phyloP scores from a whole-genome alignment of 352 stramenopile genomes.

The Elongisporangium undulatum region DNA sequence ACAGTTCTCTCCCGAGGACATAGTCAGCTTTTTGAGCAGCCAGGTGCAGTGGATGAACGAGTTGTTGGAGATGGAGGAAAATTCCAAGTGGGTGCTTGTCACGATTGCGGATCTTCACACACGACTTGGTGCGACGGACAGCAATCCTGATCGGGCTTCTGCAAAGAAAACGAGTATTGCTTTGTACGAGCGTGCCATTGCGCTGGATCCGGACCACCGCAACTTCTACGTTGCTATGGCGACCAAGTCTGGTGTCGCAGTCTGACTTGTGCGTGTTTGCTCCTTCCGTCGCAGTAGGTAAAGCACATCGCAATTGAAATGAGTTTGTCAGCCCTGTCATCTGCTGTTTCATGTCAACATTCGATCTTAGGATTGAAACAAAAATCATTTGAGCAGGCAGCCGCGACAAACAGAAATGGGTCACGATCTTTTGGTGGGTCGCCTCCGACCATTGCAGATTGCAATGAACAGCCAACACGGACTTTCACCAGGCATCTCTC shows the following conservation, averaged over 20 bases:
- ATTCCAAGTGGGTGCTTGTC: conserved; percentile 72
- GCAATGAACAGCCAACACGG: not conserved
- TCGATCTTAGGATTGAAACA: not conserved
- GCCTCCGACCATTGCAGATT: not conserved
- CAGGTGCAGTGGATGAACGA: conserved; percentile 77
- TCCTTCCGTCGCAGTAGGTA: not conserved
- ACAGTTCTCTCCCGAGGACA: conserved; percentile 31
- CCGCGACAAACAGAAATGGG: not conserved
- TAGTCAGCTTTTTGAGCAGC: conserved; percentile 52
- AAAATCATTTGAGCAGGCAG: not conserved
- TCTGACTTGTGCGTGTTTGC: not conserved
- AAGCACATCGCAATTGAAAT: not conserved
- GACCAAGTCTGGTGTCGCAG: conserved; percentile 10
- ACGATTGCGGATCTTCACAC: conserved; percentile 50
- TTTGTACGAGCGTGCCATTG: conserved; percentile 42
- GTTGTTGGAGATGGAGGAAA: conserved; percentile 76
- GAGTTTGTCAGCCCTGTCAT: not conserved
- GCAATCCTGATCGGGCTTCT: not conserved
- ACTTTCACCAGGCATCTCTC: not conserved
- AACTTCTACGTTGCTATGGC: conserved; percentile 65
- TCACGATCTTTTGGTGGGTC: not conserved
- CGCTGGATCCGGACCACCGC: conserved; percentile 52
- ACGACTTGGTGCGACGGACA: conserved; percentile 21
- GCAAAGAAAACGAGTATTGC: conserved; percentile 37
- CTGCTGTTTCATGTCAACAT: not conserved